phyloP scores from a whole-genome alignment of 192 early-diverging fungal species.

The Podila epicladia region DNA sequence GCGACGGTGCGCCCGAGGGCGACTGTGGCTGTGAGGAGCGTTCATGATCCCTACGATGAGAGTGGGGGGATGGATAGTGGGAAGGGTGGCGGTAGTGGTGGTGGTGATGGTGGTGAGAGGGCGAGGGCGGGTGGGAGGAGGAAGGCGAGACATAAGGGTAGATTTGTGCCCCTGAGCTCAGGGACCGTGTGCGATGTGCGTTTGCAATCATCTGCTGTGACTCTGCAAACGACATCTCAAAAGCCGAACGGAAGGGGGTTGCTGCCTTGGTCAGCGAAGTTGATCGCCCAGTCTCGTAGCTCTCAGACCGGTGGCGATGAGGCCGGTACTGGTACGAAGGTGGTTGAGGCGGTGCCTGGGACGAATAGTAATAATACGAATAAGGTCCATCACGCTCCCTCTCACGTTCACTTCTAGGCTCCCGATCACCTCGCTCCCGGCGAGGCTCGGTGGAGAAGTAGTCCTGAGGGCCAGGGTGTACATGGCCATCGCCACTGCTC shows the following conservation, averaged over 20 bases:
- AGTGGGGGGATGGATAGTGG: not conserved
- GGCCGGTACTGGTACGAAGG: constrained; percentile 13
- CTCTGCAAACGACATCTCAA: constrained; percentile 12
- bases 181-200: constrained; percentile 36
- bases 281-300: constrained; percentile 40
- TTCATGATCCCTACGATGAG: not conserved
- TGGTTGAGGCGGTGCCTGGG: constrained; percentile 12
- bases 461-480: not conserved
- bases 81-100: not conserved
- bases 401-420: not conserved
- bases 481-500: not conserved
- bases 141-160: not conserved
- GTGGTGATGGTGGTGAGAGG: constrained; percentile 1
- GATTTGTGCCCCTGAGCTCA: constrained; percentile 17
- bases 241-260: constrained; percentile 32
- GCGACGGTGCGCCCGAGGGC: not conserved
- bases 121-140: constrained; percentile 1
- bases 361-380: not conserved
- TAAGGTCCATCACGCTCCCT: not conserved
- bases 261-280: constrained; percentile 45
- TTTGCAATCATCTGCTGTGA: constrained; percentile 18
- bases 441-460: constrained; percentile 1
- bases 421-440: not conserved
- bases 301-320: constrained; percentile 40
- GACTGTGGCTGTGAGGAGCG: not conserved